phyloP scores from a whole-genome alignment of 306 rosid genomes.

The Fragaria vesca region DNA sequence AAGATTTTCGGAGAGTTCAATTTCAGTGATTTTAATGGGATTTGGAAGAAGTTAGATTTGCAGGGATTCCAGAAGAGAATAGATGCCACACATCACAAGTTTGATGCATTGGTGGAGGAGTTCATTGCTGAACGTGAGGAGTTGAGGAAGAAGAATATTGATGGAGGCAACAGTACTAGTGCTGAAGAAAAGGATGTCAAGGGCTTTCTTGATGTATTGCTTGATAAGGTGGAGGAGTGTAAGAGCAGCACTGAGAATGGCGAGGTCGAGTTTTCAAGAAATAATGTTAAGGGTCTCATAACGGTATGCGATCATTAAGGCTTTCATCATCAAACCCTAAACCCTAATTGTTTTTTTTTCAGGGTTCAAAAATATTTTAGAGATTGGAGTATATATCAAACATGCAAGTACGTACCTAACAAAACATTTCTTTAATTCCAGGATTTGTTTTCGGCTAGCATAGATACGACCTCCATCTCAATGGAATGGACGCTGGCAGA shows the following conservation, averaged over 20 bases:
- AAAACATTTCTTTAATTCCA: not conserved
- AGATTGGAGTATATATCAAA: too few species aligned
- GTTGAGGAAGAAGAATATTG: slow-evolving; percentile 21
- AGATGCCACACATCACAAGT: slow-evolving; percentile 7
- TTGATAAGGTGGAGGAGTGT: slow-evolving; percentile 26
- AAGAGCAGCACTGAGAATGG: not conserved
- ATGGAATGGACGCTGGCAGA: slow-evolving; percentile 46
- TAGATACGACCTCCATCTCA: slow-evolving; percentile 33
- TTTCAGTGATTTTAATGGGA: slow-evolving; percentile 29
- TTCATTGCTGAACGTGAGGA: slow-evolving; percentile 33
- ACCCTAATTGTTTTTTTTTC: too few species aligned
- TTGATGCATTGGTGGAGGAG: slow-evolving; percentile 38
- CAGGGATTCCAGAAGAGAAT: slow-evolving; percentile 36
- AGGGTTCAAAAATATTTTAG: too few species aligned
- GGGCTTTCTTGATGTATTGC: slow-evolving; percentile 49
- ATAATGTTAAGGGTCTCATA: slow-evolving; percentile 43
- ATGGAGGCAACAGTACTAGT: not conserved
- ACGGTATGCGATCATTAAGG: slow-evolving; percentile 22
- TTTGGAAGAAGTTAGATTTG: slow-evolving; percentile 28
- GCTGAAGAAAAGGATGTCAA: slow-evolving; percentile 6
- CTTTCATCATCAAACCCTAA: not conserved
- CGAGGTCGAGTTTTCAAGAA: slow-evolving; percentile 32
- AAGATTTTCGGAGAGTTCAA: slow-evolving; percentile 41
- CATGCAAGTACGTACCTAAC: too few species aligned
- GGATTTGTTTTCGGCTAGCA: slow-evolving; percentile 52